Evolutionary conservation across 345 rosid genomes (phyloP), one percentile per base, ranked within the genome.

Genomic region (Turritis glabra): DNA sequence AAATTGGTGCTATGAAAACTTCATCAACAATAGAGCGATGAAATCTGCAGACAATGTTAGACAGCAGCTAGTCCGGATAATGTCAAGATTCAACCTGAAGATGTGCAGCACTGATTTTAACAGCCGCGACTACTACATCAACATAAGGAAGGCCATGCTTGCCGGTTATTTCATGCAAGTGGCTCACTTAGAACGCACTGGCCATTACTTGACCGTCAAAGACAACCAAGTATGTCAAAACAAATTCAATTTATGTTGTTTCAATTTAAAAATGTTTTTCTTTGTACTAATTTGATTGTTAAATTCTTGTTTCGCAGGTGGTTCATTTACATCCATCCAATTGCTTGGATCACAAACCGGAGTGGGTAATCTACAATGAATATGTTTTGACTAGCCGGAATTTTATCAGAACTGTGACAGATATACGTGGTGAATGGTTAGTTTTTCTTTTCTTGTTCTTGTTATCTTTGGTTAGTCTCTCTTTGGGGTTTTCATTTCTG

Each of bases 101-200:
- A 69, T 90, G 63, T 92, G 98, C 85, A 96, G 99, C 85, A 85
- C 94, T 5, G 98, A 88, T 75, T 96, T 92, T 80, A 86, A 80
- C 84, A 89, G 93, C 83, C 90, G 91, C 0, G 98, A 96, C 37
- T 96, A 92, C 83, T 96, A 92, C 5, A 47, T 86, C 82, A 96
- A 92, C 90, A 92, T 96, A 40, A 81, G 99, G 67, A 96, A 90
- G 87, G 91, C 99, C 33, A 79, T 91, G 85, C 84, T 94, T 18
- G 82, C 92, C 3, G 98, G 98, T 40, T 91, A 91, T 77, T 94
- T 94, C 78, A 94, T 91, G 98, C 98, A 94, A 80, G 98, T 94
- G 69, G 98, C 95, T 63, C 98, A 94, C 69, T 75, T 91, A 46
- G 98, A 91, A 75, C 88, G 87, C 41, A 85, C 95, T 14, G 97